Base-by-base conservation (phyloP, 2,329 filamentous ascomycete genomes). In the Endoconidiophora polonica region DNA sequence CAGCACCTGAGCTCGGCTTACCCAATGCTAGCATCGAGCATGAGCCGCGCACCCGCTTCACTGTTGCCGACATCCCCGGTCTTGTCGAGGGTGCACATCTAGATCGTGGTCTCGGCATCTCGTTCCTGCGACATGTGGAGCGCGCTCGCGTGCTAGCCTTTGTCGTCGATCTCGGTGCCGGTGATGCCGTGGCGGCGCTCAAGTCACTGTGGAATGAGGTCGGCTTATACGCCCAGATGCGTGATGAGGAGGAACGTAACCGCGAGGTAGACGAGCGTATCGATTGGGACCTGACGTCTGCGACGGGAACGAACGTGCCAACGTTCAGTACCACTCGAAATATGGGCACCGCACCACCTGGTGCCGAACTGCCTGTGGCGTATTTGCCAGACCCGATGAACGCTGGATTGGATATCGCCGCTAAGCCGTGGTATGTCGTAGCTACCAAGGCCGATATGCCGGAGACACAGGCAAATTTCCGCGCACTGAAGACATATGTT, bases 391-490 rank as follows among this genome's bases (percentile, higher is more conserved):
- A 56, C 1, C 56, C 59, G 4, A 33, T 33, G 26, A 33, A 33
- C 12, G 26, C 26, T 1, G 55, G 54, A 10, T 61, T 84, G n/a
- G 77, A 82, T 39, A 93, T 96, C 56, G 83, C 84, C n/a, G 77
- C 76, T 33, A 98, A 98, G 67, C 88, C 91, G 1, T 98, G 91
- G 91, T 91, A 94, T 59, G 88, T 95, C 4, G 79, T 95, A 41
- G 90, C 86, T 1, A 95, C 88, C 18, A 96, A 96, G 65, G 88
- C 86, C 1, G 90, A 96, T 62, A 62, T 94, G 49, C 76, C 80
- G 3, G 74, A 74, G 2, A 94, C 91, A 2, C 76, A 87, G 62
- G 74, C 78, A 22, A 93, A 91, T 60, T 98, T 86, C 62, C 65
- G 63, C 36, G 65, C 67, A 47, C 67, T 98, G 57, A 78, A 79